Evolutionary conservation across 208 protist species (phyloP), one percentile per base, ranked within the genome.

Genomic region (Trypanosoma boissoni): DNA sequence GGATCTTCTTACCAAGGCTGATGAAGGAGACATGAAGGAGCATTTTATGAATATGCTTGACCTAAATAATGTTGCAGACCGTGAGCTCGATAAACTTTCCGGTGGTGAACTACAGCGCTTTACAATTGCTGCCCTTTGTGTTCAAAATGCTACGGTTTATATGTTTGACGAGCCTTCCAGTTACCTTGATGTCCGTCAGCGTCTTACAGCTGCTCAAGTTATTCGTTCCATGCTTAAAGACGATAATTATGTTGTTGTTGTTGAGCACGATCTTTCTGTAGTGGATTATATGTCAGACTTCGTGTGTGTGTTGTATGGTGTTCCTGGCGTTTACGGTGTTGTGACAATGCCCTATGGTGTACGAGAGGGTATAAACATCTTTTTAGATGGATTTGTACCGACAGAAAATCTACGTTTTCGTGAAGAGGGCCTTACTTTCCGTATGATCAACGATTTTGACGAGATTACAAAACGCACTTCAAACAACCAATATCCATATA

Each of bases 81-180:
- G 98, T n/a, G 65, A 88, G 12, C 71, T 99, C 16, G 80, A 91
- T 31, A 86, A 97, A 20, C 86, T 99, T 10, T 99, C 98, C 36
- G 99, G 99, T 78, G 99, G 99, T 72, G 99, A 99, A 81, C 90
- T 99, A 34, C 99, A 99, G 90, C 93, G 99, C 54, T 99, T 99
- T 77, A 97, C 98, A n/a, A 99, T 99, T 73, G 97, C 78, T 21
- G 83, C 96, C 29, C 76, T 97, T 20, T 95, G 88, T 72, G 80
- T 94, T 18, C 84, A 86, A 55, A 68, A 93, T 42, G 94, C 95
- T 18, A 70, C 96, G 28, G 90, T 99, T 36, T 99, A 99, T 82
- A 99, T 99, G 98, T 99, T 99, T 72, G 99, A 99, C 80, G 99
- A 99, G 82, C 99, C 99, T 58, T 99, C 98, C 32, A 98, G 92